Evolutionary conservation across 2,329 filamentous ascomycete genomes (phyloP).

Genomic region (Epichloe uncinata): DNA sequence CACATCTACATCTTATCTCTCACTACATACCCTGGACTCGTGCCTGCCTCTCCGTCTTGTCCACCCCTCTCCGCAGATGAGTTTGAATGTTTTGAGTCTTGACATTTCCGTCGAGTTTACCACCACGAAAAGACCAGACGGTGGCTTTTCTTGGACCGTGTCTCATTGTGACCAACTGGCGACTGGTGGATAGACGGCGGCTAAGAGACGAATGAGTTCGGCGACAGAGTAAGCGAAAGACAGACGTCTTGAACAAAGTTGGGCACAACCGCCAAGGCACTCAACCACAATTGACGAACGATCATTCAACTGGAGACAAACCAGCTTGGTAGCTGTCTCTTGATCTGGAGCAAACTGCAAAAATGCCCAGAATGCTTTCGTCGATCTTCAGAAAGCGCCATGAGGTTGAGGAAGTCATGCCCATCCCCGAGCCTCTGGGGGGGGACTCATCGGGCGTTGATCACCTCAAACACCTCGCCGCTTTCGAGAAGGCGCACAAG

Average conservation of each 20-base stretch:
- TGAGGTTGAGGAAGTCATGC: slow-evolving; percentile 31
- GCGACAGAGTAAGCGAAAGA: background rate
- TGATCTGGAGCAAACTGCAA: background rate
- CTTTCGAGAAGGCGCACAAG: slow-evolving; percentile 46
- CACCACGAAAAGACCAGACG: background rate
- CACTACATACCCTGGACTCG: too few species aligned
- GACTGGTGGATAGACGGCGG: background rate
- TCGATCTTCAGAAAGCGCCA: slow-evolving; percentile 32
- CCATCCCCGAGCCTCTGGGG: slow-evolving; percentile 25
- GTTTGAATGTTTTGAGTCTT: background rate
- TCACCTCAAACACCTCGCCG: slow-evolving; percentile 33
- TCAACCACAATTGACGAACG: background rate
- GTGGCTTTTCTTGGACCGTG: background rate
- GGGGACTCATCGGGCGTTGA: slow-evolving; percentile 27
- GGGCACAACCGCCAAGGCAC: background rate
- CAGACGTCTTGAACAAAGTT: background rate
- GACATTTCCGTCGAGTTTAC: background rate
- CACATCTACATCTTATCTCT: background rate
- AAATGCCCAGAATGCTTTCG: slow-evolving; percentile 15
- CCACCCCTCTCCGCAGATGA: background rate
- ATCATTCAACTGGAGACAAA: background rate
- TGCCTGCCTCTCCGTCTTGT: background rate
- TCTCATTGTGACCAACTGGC: background rate
- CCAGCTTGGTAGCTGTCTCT: background rate
- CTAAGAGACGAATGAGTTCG: background rate